Base-by-base conservation (phyloP, 441 rosid species). In the Iberis amara region DNA sequence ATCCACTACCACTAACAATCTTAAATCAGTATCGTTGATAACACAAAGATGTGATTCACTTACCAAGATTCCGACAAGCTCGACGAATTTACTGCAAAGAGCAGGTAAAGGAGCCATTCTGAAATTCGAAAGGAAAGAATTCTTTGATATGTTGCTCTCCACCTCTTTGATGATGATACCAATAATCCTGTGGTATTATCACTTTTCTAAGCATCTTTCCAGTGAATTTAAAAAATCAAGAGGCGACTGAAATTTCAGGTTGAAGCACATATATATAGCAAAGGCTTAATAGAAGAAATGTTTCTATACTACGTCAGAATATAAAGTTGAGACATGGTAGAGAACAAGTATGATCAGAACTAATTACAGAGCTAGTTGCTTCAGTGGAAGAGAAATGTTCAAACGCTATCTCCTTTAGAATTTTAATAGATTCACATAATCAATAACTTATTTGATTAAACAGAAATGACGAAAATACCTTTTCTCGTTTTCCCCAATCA, bases 401-500 rank as follows among this genome's bases (percentile, higher is more conserved):
- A 18, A 18, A 18, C 21, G 21, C 21, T 18, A 18, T 18, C 2
- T 18, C 21, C 21, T 18, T 18, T 18, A 18, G 21, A 18, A 18
- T 18, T 18, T 18, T 18, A 18, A 18, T 18, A 18, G 23, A 30
- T 32, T 53, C 57, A 35, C 15, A 23, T 61, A 41, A 36, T 12
- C 11, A 55, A 49, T 18, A 38, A 44, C 46, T 44, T 43, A 27
- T 57, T n/a, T 21, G 11, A 31, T 39, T 18, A 18, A 18, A 18
- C 21, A 18, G 21, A 40, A 40, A 44, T 30, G 50, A 38, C 11
- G 12, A 52, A 18, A 27, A 10, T 71, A 89, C 99, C 99, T 89
- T 79, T 87, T 87, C 77, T 94, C 99, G 72, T 73, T 82, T 72
- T 94, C 99, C 62, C 99, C 97, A 57, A 73, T 76, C 14, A 94